Percentiles rank a stretch among this genome's conserved stretches.
These are phyloP conservation scores for Flammula alnicola DNA, from an alignment of 1,284 basidiomycete genomes.

Conservation along the genomic window DNA sequence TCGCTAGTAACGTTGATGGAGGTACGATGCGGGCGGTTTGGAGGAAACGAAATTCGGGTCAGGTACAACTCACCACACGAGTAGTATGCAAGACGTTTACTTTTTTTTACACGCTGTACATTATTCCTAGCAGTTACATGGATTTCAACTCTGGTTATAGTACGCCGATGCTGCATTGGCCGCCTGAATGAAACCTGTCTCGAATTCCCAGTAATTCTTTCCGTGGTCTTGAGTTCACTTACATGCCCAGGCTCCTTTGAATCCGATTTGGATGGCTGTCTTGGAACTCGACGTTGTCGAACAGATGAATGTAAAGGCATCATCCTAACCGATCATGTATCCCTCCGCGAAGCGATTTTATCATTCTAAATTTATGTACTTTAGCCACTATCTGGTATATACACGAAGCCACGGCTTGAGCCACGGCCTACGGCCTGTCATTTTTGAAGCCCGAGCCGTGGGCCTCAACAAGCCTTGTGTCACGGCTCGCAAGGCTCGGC, in stretches of 20 bases:
- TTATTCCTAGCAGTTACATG: too few species aligned
- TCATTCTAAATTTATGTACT: conserved; percentile 55
- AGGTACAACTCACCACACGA: too few species aligned
- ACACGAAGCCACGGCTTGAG: conserved; percentile 36
- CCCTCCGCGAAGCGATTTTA: conserved; percentile 72
- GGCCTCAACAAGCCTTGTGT: conserved; percentile 35
- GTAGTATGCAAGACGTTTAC: too few species aligned
- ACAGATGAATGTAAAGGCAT: conserved; percentile 50
- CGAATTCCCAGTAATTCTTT: conserved; percentile 38
- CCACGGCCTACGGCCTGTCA: conserved; percentile 9
- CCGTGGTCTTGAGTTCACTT: conserved; percentile 24
- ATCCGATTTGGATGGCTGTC: conserved; percentile 32
- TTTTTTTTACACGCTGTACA: too few species aligned
- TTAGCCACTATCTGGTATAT: conserved; percentile 65
- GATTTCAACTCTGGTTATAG: too few species aligned
- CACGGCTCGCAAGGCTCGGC: too few species aligned
- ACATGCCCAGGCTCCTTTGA: conserved; percentile 32
- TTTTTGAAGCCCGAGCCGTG: conserved; percentile 8
- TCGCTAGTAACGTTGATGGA: too few species aligned
- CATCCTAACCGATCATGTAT: conserved; percentile 74
- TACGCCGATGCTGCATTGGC: conserved; percentile 24
- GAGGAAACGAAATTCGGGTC: too few species aligned
- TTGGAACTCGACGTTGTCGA: conserved; percentile 14
- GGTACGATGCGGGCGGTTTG: too few species aligned
- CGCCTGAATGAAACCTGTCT: conserved; percentile 37